A percentile compares a stretch with the other conserved stretches of the same genome.
Conservation (phyloP, 257 asterid species). For the Fraxinus cuspidata region DNA sequence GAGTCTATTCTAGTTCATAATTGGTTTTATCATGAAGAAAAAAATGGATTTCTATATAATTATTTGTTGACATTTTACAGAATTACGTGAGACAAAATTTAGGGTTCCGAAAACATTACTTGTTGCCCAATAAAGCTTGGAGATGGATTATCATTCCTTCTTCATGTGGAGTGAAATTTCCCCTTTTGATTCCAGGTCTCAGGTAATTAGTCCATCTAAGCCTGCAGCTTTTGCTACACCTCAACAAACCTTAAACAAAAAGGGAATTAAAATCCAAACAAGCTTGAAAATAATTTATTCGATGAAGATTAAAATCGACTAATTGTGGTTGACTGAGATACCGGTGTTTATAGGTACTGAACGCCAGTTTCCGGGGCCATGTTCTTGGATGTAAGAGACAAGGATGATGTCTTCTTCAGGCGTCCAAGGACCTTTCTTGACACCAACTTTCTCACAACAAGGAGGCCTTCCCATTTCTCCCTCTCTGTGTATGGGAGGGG, state of each 20-base stretch:
- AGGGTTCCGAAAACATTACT: slow-evolving; percentile 44
- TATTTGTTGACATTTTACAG: too few relatives aligned
- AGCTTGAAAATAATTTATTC: neutral
- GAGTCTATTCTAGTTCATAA: too few relatives aligned
- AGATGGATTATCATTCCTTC: slow-evolving; percentile 98
- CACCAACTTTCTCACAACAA: slow-evolving; percentile 81
- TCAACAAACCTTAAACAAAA: slow-evolving; percentile 56
- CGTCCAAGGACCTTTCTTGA: slow-evolving; percentile 99
- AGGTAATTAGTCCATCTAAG: slow-evolving; percentile 94
- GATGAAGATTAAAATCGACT: neutral
- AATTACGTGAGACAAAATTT: neutral
- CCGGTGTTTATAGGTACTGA: slow-evolving; percentile 87
- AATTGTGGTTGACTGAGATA: slow-evolving; percentile 7
- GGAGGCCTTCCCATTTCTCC: slow-evolving; percentile 83
- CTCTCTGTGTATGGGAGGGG: neutral
- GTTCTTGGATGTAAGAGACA: slow-evolving; percentile 88
- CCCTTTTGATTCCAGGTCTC: slow-evolving; percentile 96
- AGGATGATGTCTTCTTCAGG: slow-evolving; percentile 90
- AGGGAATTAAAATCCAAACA: neutral
- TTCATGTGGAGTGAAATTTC: slow-evolving; percentile 93
- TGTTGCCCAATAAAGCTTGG: slow-evolving; percentile 93
- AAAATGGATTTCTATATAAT: too few relatives aligned
- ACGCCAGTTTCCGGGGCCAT: slow-evolving; percentile 95
- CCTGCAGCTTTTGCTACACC: slow-evolving; percentile 98
- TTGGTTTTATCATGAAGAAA: too few relatives aligned